Percentiles rank a stretch among this genome's conserved stretches.
Evolutionary conservation across 257 asterid species (phyloP).

Genomic region (Lithospermum erythrorhizon): DNA sequence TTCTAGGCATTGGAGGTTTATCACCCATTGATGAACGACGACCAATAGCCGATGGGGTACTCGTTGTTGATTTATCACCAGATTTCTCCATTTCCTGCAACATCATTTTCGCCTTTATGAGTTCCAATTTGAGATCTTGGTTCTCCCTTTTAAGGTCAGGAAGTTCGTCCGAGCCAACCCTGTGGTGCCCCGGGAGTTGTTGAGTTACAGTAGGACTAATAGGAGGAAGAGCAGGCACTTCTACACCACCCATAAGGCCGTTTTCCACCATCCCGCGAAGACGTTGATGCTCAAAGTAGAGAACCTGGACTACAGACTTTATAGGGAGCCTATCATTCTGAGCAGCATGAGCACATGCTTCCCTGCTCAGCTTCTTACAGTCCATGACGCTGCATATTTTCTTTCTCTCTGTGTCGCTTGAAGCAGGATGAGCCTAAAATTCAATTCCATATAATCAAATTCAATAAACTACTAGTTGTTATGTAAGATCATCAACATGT

Average conservation of each 20-base stretch:
- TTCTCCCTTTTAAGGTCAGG: conserved; percentile 43
- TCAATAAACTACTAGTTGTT: background rate
- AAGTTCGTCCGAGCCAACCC: conserved; percentile 28
- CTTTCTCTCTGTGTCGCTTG: conserved; percentile 69
- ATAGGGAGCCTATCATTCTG: conserved; percentile 78
- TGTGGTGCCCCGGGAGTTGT: conserved; percentile 18
- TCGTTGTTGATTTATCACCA: conserved; percentile 16
- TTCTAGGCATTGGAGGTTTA: conserved; percentile 58
- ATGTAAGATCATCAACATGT: background rate
- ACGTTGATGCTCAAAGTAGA: conserved; percentile 79
- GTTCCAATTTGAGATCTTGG: conserved; percentile 59
- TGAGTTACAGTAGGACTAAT: conserved; percentile 21
- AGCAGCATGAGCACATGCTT: conserved; percentile 88
- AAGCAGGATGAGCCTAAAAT: conserved; percentile 70
- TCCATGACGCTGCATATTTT: conserved; percentile 77
- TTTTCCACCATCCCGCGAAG: conserved; percentile 51
- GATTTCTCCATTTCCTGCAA: conserved; percentile 44
- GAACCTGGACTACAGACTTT: conserved; percentile 79
- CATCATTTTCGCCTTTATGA: conserved; percentile 39
- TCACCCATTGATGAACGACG: conserved; percentile 20
- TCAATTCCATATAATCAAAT: background rate
- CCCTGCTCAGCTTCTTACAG: conserved; percentile 76
- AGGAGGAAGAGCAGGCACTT: conserved; percentile 24
- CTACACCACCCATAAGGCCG: conserved; percentile 14
- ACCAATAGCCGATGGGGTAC: conserved; percentile 26